These are phyloP conservation scores for Geranium rotundifolium DNA, from an alignment of 345 rosid species.

Conservation along the genomic window DNA sequence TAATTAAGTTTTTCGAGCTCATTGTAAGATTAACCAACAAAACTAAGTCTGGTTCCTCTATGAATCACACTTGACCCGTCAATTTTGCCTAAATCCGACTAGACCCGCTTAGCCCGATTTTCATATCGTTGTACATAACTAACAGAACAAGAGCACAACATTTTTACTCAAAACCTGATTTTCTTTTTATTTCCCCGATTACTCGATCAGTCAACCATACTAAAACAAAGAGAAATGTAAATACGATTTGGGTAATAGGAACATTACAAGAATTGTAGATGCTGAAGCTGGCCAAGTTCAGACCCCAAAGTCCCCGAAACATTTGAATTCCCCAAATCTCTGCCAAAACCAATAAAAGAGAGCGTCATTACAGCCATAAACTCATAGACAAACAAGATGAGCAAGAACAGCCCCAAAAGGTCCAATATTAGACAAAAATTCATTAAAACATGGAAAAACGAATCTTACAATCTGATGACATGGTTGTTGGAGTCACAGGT, in stretches of 20 bases:
- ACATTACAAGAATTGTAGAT: slow-evolving; percentile 53
- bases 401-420: neutral
- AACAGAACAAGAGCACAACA: too few relatives aligned
- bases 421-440: neutral
- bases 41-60: too few relatives aligned
- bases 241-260: neutral
- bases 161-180: too few relatives aligned
- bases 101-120: too few relatives aligned
- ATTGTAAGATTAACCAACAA: too few relatives aligned
- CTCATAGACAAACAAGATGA: neutral
- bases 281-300: slow-evolving; percentile 51
- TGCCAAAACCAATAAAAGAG: slow-evolving; percentile 12
- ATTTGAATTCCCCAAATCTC: slow-evolving; percentile 63
- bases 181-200: too few relatives aligned
- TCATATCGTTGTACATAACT: too few relatives aligned
- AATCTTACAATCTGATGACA: slow-evolving; percentile 51
- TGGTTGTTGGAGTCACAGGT: slow-evolving; percentile 55
- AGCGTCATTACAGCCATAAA: neutral
- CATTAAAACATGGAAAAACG: neutral
- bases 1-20: too few relatives aligned
- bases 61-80: too few relatives aligned
- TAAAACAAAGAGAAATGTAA: neutral
- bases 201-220: too few relatives aligned
- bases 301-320: slow-evolving; percentile 62
- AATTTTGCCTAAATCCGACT: too few relatives aligned